These are phyloP conservation scores for Fraxinus americana DNA, from an alignment of 257 asterid species.

Conservation along the genomic window DNA sequence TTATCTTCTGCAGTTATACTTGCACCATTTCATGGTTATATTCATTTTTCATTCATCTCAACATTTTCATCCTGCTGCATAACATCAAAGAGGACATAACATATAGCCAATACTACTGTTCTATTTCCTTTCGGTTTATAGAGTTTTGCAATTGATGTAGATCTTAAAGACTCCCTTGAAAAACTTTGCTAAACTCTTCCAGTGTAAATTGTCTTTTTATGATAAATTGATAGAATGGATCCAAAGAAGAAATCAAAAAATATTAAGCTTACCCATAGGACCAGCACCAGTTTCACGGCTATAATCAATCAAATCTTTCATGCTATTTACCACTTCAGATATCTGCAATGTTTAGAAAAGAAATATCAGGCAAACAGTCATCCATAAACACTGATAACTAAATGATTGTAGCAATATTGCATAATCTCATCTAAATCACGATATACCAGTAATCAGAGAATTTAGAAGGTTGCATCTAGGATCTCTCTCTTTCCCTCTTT, in stretches of 20 bases:
- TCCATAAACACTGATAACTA: slow-evolving; percentile 1
- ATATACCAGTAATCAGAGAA: not conserved
- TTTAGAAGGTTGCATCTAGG: not conserved
- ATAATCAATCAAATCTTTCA: slow-evolving; percentile 97
- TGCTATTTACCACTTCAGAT: slow-evolving; percentile 99
- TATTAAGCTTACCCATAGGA: slow-evolving; percentile 85
- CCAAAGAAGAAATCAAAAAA: slow-evolving; percentile 10
- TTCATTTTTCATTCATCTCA: not conserved
- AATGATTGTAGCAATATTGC: not conserved
- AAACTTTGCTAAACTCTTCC: not conserved
- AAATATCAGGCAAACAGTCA: slow-evolving; percentile 11
- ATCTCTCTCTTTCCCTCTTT: not conserved
- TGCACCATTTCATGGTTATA: not conserved
- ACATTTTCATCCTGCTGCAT: not conserved
- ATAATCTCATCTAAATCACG: not conserved
- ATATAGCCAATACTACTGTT: not conserved
- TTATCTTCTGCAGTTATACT: not conserved
- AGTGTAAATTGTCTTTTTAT: not conserved
- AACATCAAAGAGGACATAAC: not conserved
- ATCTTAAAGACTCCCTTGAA: not conserved
- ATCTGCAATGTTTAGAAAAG: slow-evolving; percentile 56
- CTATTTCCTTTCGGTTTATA: not conserved
- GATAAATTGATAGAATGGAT: slow-evolving; percentile 1
- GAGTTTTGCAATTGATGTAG: not conserved
- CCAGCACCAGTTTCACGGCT: slow-evolving; percentile 89